Percentiles rank a stretch among this genome's conserved stretches.
Conservation (phyloP, 2,329 filamentous ascomycete species). For the Colletotrichum tropicale region DNA sequence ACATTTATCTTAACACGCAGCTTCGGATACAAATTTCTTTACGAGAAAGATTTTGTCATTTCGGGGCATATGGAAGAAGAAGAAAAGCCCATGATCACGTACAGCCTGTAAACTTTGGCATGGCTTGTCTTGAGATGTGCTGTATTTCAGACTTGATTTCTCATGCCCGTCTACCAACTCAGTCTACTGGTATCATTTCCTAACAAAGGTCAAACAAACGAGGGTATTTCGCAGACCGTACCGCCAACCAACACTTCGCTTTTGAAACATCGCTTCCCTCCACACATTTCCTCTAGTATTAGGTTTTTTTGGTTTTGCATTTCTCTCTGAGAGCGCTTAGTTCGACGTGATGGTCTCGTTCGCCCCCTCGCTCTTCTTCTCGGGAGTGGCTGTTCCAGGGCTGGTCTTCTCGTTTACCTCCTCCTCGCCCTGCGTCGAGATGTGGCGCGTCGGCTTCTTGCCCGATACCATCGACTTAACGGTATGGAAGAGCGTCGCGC, state of each 20-base stretch:
- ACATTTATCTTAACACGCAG: too few relatives aligned
- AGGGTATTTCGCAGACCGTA: neutral
- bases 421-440: slow-evolving; percentile 17
- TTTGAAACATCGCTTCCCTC: neutral
- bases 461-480: slow-evolving; percentile 62
- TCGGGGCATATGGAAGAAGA: too few relatives aligned
- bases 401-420: slow-evolving; percentile 15
- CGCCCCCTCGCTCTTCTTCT: slow-evolving; percentile 3
- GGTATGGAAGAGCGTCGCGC: slow-evolving; percentile 68
- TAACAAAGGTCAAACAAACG: neutral
- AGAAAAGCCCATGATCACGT: too few relatives aligned
- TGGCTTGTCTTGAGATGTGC: too few relatives aligned
- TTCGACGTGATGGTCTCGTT: neutral
- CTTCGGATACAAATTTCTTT: too few relatives aligned
- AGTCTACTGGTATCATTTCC: neutral
- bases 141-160: too few relatives aligned
- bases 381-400: slow-evolving; percentile 1
- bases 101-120: too few relatives aligned
- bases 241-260: neutral
- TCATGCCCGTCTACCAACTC: neutral
- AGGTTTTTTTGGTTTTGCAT: accelerated
- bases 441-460: slow-evolving; percentile 28
- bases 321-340: neutral
- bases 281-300: neutral
- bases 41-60: too few relatives aligned